A percentile compares a stretch with the other conserved stretches of the same genome.
These are phyloP conservation scores for Periconia macrospinosa DNA, from an alignment of 2,329 filamentous ascomycete genomes.

Conservation along the genomic window DNA sequence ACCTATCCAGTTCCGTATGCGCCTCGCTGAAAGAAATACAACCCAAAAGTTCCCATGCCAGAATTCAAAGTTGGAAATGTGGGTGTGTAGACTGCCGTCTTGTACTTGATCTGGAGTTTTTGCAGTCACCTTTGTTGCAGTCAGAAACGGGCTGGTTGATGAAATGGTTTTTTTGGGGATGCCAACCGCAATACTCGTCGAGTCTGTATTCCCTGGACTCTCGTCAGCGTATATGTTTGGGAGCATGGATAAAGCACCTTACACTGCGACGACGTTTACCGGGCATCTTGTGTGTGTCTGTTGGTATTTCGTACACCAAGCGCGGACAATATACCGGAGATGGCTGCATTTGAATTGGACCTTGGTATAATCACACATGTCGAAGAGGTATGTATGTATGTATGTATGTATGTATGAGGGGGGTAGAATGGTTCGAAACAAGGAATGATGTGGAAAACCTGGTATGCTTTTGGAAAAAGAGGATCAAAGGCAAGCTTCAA, in stretches of 20 bases:
- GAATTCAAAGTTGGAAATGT: slow-evolving; percentile 1
- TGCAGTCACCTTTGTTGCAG: slow-evolving; percentile 37
- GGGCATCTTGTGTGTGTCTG: slow-evolving; percentile 59
- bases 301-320: slow-evolving; percentile 58
- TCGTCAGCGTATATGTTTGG: slow-evolving; percentile 10
- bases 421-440: slow-evolving; percentile 1
- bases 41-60: slow-evolving; percentile 1
- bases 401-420: slow-evolving; percentile 4
- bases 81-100: slow-evolving; percentile 12
- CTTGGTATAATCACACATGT: slow-evolving; percentile 63
- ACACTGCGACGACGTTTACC: slow-evolving; percentile 58
- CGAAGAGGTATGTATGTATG: too few relatives aligned
- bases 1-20: slow-evolving; percentile 12
- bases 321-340: slow-evolving; percentile 57
- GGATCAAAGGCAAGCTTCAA: slow-evolving; percentile 9
- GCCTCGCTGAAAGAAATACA: slow-evolving; percentile 30
- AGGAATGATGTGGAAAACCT: slow-evolving; percentile 3
- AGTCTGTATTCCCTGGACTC: slow-evolving; percentile 50
- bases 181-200: slow-evolving; percentile 52
- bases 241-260: slow-evolving; percentile 12
- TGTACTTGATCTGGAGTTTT: slow-evolving; percentile 22
- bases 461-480: slow-evolving; percentile 3
- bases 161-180: neutral
- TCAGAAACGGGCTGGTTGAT: slow-evolving; percentile 9
- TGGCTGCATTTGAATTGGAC: slow-evolving; percentile 61